Evolutionary conservation across 2,329 filamentous ascomycete species (phyloP).

Genomic region (Nemania sp.): DNA sequence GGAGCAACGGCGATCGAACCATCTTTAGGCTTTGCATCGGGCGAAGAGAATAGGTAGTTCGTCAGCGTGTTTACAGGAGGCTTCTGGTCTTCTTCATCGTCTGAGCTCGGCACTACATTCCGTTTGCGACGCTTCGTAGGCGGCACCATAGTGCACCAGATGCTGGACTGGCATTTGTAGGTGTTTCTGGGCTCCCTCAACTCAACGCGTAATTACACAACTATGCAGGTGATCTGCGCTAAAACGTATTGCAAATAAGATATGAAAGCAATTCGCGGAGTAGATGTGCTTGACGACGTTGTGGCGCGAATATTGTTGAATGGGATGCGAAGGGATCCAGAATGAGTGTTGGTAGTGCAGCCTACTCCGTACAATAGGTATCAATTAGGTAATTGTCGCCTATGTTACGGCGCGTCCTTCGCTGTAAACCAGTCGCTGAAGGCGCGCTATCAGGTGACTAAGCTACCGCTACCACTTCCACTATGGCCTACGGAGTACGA

Average conservation of each 20-base stretch:
- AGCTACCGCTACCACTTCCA: neutral
- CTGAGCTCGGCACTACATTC: slow-evolving; percentile 55
- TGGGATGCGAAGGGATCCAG: neutral
- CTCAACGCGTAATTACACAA: neutral
- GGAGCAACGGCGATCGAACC: slow-evolving; percentile 31
- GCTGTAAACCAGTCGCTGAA: slow-evolving; percentile 28
- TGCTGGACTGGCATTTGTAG: slow-evolving; percentile 33
- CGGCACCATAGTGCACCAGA: slow-evolving; percentile 52
- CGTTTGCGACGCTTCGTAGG: slow-evolving; percentile 62
- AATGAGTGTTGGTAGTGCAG: slow-evolving; percentile 4
- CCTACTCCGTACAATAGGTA: too few species aligned
- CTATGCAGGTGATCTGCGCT: neutral
- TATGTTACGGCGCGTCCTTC: slow-evolving; percentile 15
- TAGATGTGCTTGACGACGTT: slow-evolving; percentile 5
- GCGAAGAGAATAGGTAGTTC: slow-evolving; percentile 59
- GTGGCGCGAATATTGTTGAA: neutral
- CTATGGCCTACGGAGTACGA: too few species aligned
- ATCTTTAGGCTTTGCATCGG: slow-evolving; percentile 45
- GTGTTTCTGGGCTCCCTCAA: neutral
- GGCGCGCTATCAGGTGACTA: slow-evolving; percentile 36
- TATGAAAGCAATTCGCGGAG: neutral
- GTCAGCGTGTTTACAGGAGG: slow-evolving; percentile 50
- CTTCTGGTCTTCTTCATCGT: slow-evolving; percentile 51
- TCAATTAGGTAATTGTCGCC: too few species aligned
- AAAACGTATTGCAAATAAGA: neutral